Evolutionary conservation across 441 rosid species (phyloP).

Genomic region (Aquilaria agallochum): DNA sequence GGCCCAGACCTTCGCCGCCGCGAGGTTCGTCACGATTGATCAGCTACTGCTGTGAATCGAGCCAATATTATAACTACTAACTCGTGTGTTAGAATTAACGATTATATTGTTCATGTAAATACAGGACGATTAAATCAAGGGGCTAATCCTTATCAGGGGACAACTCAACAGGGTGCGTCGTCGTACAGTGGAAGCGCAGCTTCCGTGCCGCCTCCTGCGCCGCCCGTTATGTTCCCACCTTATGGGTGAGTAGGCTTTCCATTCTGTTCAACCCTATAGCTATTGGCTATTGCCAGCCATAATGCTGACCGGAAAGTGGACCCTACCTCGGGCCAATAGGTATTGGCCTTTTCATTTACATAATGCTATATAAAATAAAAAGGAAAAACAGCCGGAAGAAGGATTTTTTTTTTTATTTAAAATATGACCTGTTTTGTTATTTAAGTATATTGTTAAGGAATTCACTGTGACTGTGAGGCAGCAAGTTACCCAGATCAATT

Average conservation of each 20-base stretch:
- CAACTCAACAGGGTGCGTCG: conserved; percentile 24
- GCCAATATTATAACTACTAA: too few species aligned
- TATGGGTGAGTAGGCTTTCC: conserved; percentile 57
- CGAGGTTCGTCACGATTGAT: conserved; percentile 38
- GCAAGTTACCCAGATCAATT: too few species aligned
- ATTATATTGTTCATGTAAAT: conserved; percentile 6
- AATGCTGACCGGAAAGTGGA: conserved; percentile 20
- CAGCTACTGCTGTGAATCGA: too few species aligned
- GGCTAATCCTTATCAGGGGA: conserved; percentile 49
- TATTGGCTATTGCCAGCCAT: conserved; percentile 3
- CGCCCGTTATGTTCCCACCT: conserved; percentile 63
- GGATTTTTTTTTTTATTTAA: too few species aligned
- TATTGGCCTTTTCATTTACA: too few species aligned
- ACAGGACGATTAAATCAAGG: conserved; percentile 61
- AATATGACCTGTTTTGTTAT: too few species aligned
- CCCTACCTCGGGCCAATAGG: conserved; percentile 8
- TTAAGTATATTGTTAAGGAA: too few species aligned
- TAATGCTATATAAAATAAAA: too few species aligned
- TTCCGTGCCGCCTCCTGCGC: conserved; percentile 40
- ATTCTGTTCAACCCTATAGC: neutral
- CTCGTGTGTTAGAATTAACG: neutral
- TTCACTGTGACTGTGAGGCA: too few species aligned
- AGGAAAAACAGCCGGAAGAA: too few species aligned
- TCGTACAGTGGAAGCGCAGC: conserved; percentile 50
- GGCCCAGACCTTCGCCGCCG: conserved; percentile 82